Conservation (phyloP, 2,329 filamentous ascomycete species). For the Sporothrix protearum region DNA sequence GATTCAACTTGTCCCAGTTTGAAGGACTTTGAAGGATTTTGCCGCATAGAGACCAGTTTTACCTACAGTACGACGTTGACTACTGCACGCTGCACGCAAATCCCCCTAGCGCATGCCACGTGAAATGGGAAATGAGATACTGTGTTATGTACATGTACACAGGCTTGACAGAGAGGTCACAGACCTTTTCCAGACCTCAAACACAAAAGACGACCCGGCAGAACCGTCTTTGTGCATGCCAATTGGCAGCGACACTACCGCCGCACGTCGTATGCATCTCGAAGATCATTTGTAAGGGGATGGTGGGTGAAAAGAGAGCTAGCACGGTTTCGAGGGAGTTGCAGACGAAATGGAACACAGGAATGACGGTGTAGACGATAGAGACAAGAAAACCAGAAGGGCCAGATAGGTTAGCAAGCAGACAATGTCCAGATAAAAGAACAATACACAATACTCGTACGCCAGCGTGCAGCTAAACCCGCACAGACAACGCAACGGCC, state of each 20-base stretch:
- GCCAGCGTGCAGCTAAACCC: neutral
- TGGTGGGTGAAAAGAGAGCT: neutral
- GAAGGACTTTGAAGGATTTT: neutral
- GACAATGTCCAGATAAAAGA: neutral
- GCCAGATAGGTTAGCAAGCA: neutral
- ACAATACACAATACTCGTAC: neutral
- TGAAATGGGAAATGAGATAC: conserved; percentile 8
- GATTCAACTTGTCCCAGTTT: neutral
- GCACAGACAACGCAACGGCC: neutral
- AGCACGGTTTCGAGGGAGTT: neutral
- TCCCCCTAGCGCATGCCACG: conserved; percentile 16
- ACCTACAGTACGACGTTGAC: neutral
- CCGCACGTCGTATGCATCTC: conserved; percentile 4
- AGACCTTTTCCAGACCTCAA: neutral
- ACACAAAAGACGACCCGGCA: neutral
- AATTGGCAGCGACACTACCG: neutral
- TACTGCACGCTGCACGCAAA: conserved; percentile 5
- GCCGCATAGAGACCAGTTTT: neutral
- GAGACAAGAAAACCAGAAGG: neutral
- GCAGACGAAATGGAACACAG: neutral
- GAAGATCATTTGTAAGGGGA: conserved; percentile 8
- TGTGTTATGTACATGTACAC: no score
- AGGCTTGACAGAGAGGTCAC: neutral
- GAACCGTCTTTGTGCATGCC: neutral
- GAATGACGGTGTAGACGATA: no score